Evolutionary conservation across 192 early-diverging fungal genomes (phyloP), one percentile per base, ranked within the genome.

Genomic region (Coemansia sp.): DNA sequence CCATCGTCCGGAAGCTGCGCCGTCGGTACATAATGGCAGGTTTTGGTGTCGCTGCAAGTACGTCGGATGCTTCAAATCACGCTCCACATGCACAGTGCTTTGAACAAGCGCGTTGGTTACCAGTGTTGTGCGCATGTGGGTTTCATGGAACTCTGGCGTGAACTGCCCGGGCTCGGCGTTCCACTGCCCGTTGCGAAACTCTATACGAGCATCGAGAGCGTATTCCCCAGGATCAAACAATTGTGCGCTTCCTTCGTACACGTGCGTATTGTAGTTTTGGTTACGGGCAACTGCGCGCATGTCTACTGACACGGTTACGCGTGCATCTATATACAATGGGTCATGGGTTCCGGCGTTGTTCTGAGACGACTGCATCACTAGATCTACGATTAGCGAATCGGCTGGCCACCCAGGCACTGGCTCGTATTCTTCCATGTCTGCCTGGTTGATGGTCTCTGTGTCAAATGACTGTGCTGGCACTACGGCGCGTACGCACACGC

Each of bases 191-290:
- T 63, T 39, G 4, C 65, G 64, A 2, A 48, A 49, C 39, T 77
- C 74, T 1, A 77, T 52, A 10, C 69, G 68, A 14, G 74, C 74
- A 27, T 77, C 74, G 3, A 77, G 12, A 2, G 22, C 41, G 41
- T 77, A 77, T 11, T 54, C 7, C 2, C 74, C 74, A 2, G 68
- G 74, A 23, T 77, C 74, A 45, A 61, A 77, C 6, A 77, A 51
- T 39, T 48, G 61, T 3, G 65, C 74, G 12, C 57, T 52, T 9
- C 74, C 74, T 32, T 71, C 54, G 45, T 71, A 77, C 0, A 66
- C 54, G 3, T 19, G 60, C 3, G 29, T 2, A 1, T n/a, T 10
- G 12, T 56, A 38, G 3, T 22, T 29, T 29, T 8, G 29, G n/a
- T 29, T 37, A 4, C 20, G 29, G 8, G 18, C 9, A n/a, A 39